phyloP scores from a whole-genome alignment of 495 filamentous ascomycete species.

The Astrothelium macrocarpum region DNA sequence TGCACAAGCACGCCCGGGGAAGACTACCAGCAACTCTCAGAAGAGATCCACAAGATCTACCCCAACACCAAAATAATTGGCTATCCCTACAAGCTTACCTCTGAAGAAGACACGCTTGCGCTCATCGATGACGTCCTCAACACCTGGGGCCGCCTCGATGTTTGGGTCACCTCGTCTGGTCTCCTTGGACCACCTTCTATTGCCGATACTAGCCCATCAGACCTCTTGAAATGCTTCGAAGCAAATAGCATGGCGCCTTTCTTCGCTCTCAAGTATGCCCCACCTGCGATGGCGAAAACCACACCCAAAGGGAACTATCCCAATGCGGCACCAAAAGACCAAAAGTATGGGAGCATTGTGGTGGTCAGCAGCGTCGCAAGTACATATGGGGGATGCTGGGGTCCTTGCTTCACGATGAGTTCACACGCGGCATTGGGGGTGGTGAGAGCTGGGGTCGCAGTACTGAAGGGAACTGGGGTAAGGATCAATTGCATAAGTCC shows the following conservation, averaged over 20 bases:
- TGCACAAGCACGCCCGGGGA: slow-evolving; percentile 26
- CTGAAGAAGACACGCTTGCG: slow-evolving; percentile 48
- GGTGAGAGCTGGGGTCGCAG: slow-evolving; percentile 47
- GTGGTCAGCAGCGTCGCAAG: slow-evolving; percentile 47
- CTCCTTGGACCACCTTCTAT: slow-evolving; percentile 49
- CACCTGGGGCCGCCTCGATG: slow-evolving; percentile 47
- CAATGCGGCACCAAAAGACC: slow-evolving; percentile 49
- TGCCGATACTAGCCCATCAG: slow-evolving; percentile 42
- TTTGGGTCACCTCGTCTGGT: slow-evolving; percentile 48
- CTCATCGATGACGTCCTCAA: slow-evolving; percentile 55
- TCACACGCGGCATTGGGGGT: slow-evolving; percentile 51
- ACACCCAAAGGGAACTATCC: slow-evolving; percentile 43
- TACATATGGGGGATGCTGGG: slow-evolving; percentile 50
- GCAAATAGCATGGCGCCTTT: slow-evolving; percentile 50
- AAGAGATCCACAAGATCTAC: slow-evolving; percentile 28
- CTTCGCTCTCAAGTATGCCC: slow-evolving; percentile 54
- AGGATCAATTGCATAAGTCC: slow-evolving; percentile 51
- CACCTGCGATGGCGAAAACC: slow-evolving; percentile 52
- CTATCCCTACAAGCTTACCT: slow-evolving; percentile 46
- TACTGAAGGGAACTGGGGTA: slow-evolving; percentile 48
- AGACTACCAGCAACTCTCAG: slow-evolving; percentile 27
- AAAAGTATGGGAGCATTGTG: slow-evolving; percentile 49
- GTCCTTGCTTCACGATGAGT: slow-evolving; percentile 47
- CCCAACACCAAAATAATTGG: slow-evolving; percentile 50
- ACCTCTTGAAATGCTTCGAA: slow-evolving; percentile 46